Evolutionary conservation across 2,329 filamentous ascomycete species (phyloP), one percentile per base, ranked within the genome.

Genomic region (Macrophomina pseudophaseolina): DNA sequence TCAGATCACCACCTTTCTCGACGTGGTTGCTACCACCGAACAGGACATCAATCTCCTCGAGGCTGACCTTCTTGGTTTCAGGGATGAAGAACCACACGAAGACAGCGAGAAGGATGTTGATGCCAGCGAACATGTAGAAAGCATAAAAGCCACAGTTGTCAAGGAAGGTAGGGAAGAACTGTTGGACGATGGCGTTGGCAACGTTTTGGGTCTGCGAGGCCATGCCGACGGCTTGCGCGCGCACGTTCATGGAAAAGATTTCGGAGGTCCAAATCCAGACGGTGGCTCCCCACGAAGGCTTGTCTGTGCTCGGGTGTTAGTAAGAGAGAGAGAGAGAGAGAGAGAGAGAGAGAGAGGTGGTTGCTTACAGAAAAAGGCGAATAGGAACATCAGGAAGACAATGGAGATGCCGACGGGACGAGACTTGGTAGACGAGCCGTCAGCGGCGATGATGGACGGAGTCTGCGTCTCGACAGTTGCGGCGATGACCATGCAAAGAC

Each of bases 221-320:
- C 88, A 91, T 91, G 65, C 88, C 88, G 14, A 91, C 87, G 42
- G 88, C 88, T 74, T 91, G 88, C 5, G 88, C 87, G 67, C 88
- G 87, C n/a, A 91, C 86, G 75, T 91, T 91, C 86, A 90, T 89
- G 64, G 84, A 87, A 80, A 91, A 91, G 67, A 91, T 81, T 71
- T 91, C 88, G 2, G 87, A 84, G 0, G 88, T 91, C 85, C 86
- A 90, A 74, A 91, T 90, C 88, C 89, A 91, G 18, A 87, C 86
- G 4, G 88, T 90, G 2, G 88, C 88, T 60, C 88, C 88, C 87
- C 88, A 90, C 0, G 86, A 88, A 4, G 88, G 88, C 74, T 91
- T 91, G 79, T 91, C 81, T 83, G 59, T 18, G 52, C 2, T 14
- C 6, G 49, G n/a, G 35, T 67, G 69, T 80, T 74, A 77, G 73